Evolutionary conservation across 495 filamentous ascomycete species (phyloP).

Genomic region (Aspergillus sclerotiicarbonarius): DNA sequence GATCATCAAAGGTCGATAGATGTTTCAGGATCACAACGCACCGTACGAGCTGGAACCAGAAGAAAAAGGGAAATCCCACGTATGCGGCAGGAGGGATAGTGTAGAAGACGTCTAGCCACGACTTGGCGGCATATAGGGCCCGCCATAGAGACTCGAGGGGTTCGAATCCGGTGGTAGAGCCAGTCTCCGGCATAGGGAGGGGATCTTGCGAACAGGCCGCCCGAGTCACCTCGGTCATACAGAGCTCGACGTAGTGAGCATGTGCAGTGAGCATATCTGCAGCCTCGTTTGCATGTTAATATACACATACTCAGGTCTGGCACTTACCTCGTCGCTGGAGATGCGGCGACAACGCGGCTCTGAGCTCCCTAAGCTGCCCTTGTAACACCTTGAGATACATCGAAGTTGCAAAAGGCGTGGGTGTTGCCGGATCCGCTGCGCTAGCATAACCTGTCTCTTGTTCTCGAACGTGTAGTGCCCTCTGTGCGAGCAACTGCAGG

Average conservation of each 20-base stretch:
- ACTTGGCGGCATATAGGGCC: not conserved
- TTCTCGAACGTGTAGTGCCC: not conserved
- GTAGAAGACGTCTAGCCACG: not conserved
- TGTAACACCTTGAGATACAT: not conserved
- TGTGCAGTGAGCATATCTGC: not conserved
- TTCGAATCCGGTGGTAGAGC: not conserved
- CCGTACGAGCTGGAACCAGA: not conserved
- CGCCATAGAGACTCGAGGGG: not conserved
- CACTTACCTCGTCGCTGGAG: not conserved
- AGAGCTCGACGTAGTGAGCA: not conserved
- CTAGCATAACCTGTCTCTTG: not conserved
- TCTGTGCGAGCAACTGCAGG: not conserved
- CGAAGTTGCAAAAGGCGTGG: not conserved
- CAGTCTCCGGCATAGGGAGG: not conserved
- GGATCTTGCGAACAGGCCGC: not conserved
- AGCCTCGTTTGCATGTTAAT: not conserved
- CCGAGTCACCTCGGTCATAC: not conserved
- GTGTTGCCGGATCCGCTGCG: not conserved
- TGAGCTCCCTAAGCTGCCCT: not conserved
- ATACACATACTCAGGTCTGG: not conserved
- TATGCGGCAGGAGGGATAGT: not conserved
- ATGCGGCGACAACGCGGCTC: not conserved
- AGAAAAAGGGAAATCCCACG: not conserved
- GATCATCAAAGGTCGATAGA: not conserved
- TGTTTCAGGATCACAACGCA: not conserved